Base-by-base conservation (phyloP, 257 asterid species). In the Striga asiatica region DNA sequence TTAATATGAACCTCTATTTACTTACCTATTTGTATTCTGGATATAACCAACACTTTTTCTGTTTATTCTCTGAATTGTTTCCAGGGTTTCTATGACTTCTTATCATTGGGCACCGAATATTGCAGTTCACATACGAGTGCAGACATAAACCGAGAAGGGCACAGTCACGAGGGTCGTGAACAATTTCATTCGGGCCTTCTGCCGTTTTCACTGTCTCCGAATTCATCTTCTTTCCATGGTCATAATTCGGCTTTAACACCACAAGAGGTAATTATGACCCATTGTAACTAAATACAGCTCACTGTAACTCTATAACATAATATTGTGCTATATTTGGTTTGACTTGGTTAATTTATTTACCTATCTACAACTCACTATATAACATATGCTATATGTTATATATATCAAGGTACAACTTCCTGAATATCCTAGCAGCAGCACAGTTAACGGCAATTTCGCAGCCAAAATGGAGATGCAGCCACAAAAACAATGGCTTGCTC, bases 81-180 rank as follows among this genome's bases (percentile, higher is more conserved):
- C 51, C 82, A 84, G 96, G 76, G 64, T n/a, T 47, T n/a, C n/a
- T n/a, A 69, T 17, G 68, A 75, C 57, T 70, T 71, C 67, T 68
- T 72, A 25, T 66, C 84, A 41, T 61, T 81, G 79, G 67, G 77
- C 11, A 54, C 69, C 49, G 71, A 76, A 52, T 67, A 31, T 37
- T 18, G 69, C 41, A 58, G 31, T 54, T 17, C 62, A 66, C 71
- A 73, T 25, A 54, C 42, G 3, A 47, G 69, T 35, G 62, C 58
- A 18, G 58, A 67, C 50, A 58, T 50, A 37, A 60, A 46, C 22
- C 51, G 56, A 50, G 61, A 68, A 7, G 76, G 58, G 22, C 67
- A 50, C 14, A 34, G 62, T 16, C 49, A 60, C 10, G 80, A 62
- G 54, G 53, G 53, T 12, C 55, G 43, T 4, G 39, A 51, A 50